These are phyloP conservation scores for Trichosanthes cucumerina DNA, from an alignment of 306 rosid species.

Conservation along the genomic window DNA sequence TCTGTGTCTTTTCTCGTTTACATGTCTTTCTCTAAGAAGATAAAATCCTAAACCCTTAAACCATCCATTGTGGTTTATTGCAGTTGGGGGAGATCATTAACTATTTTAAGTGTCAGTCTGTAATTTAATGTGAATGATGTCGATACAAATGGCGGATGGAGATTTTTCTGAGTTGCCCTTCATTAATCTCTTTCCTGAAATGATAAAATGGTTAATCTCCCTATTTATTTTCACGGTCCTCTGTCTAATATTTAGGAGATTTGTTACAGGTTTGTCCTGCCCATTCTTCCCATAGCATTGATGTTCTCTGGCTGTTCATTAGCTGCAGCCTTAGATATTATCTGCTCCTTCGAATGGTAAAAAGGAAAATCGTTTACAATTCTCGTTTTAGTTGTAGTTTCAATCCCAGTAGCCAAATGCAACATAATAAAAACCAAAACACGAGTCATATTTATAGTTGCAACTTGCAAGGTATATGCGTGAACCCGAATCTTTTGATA, in stretches of 20 bases:
- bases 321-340: conserved; percentile 42
- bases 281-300: conserved; percentile 85
- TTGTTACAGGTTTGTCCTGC: conserved; percentile 73
- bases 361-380: conserved; percentile 4
- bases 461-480: too few relatives aligned
- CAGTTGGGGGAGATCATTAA: background rate
- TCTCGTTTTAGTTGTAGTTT: too few relatives aligned
- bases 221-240: too few relatives aligned
- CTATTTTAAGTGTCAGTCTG: background rate
- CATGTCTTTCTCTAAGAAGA: background rate
- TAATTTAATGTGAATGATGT: background rate
- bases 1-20: background rate
- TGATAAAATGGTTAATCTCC: background rate
- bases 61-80: background rate
- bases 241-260: background rate
- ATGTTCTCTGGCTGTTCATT: conserved; percentile 77
- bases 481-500: too few relatives aligned
- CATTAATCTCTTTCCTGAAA: background rate
- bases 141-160: background rate
- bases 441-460: too few relatives aligned
- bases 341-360: conserved; percentile 18
- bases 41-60: background rate
- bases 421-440: too few relatives aligned
- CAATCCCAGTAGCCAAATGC: too few relatives aligned
- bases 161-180: background rate